Evolutionary conservation across 345 rosid genomes (phyloP).

Genomic region (Aethionema arabicum): DNA sequence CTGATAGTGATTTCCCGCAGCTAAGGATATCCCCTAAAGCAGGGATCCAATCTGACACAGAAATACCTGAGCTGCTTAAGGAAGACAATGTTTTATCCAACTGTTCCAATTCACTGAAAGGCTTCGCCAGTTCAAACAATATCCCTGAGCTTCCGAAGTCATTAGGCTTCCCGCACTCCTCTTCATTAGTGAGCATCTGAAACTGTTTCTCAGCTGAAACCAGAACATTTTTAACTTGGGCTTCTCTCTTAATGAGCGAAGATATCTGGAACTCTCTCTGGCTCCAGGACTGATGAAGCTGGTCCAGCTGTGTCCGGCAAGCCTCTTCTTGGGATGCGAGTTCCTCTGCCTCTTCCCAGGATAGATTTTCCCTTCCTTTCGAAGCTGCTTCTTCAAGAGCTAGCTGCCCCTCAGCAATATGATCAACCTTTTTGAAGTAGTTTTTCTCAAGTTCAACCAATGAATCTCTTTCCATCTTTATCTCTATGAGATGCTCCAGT

Average conservation of each 20-base stretch:
- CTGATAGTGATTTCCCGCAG: slow-evolving; percentile 59
- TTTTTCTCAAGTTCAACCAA: slow-evolving; percentile 76
- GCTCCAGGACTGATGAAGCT: slow-evolving; percentile 83
- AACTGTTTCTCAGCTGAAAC: slow-evolving; percentile 59
- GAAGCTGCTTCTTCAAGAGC: slow-evolving; percentile 84
- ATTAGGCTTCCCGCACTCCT: slow-evolving; percentile 49
- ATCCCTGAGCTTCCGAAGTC: slow-evolving; percentile 57
- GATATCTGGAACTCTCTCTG: slow-evolving; percentile 63
- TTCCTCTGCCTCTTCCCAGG: slow-evolving; percentile 99
- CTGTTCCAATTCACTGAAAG: slow-evolving; percentile 68
- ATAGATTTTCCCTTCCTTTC: slow-evolving; percentile 84
- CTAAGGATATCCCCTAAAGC: slow-evolving; percentile 48
- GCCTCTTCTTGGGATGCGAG: slow-evolving; percentile 95
- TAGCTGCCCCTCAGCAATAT: slow-evolving; percentile 76
- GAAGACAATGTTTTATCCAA: slow-evolving; percentile 52
- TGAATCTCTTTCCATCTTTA: slow-evolving; percentile 72
- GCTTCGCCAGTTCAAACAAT: slow-evolving; percentile 52
- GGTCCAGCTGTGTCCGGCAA: slow-evolving; percentile 79
- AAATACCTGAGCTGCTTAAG: slow-evolving; percentile 41
- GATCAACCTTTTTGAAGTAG: slow-evolving; percentile 80
- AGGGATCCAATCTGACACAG: slow-evolving; percentile 43
- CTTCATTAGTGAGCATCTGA: slow-evolving; percentile 51
- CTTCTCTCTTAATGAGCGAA: slow-evolving; percentile 61
- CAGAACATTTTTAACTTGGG: slow-evolving; percentile 57
- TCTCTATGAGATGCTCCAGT: slow-evolving; percentile 71